Conservation (phyloP, 2,329 filamentous ascomycete genomes). For the Talaromyces sp. region DNA sequence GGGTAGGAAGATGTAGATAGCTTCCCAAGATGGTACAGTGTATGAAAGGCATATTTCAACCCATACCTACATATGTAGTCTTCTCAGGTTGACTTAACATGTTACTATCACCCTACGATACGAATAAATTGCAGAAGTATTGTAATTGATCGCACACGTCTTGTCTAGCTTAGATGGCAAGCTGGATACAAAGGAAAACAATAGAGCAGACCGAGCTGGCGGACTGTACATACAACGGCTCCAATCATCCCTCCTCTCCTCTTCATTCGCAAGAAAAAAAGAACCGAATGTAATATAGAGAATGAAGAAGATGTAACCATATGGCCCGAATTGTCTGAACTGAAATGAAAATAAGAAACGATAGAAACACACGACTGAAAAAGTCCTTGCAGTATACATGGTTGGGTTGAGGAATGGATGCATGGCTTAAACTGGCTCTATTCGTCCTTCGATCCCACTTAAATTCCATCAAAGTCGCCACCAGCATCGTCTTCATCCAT, state of each 20-base stretch:
- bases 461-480: slow-evolving; percentile 67
- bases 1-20: no score
- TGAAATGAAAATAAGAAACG: neutral
- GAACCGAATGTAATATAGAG: slow-evolving; percentile 10
- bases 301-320: slow-evolving; percentile 3
- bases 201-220: slow-evolving; percentile 21
- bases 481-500: slow-evolving; percentile 94
- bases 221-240: slow-evolving; percentile 25
- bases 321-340: slow-evolving; percentile 1
- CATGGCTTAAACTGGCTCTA: slow-evolving; percentile 14
- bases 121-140: neutral
- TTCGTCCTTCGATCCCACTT: slow-evolving; percentile 1
- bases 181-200: slow-evolving; percentile 13
- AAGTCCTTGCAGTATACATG: slow-evolving; percentile 19
- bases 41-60: no score
- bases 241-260: slow-evolving; percentile 3
- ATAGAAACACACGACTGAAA: slow-evolving; percentile 16
- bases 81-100: no score
- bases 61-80: no score
- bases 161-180: slow-evolving; percentile 14
- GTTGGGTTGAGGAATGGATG: slow-evolving; percentile 2
- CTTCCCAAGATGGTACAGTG: no score
- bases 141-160: slow-evolving; percentile 12
- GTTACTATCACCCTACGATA: neutral
- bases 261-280: neutral